Base-by-base conservation (phyloP, 176 grass and related monocot genomes). In the Carex littledalei region DNA sequence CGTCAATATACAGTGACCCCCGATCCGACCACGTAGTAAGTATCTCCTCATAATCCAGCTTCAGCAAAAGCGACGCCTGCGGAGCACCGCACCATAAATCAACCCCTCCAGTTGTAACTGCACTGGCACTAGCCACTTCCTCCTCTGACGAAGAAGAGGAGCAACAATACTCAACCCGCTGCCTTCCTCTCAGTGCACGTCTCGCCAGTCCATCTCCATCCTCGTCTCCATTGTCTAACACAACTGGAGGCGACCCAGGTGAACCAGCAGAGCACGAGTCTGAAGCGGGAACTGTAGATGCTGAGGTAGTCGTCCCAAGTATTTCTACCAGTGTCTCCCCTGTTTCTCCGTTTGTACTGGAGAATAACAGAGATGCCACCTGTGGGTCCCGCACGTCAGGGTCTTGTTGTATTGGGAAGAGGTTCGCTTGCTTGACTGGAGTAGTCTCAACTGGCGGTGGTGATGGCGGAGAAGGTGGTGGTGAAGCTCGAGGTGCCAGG, bases 41-140 rank as follows among this genome's bases (percentile, higher is more conserved):
- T 91, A 98, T 91, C 61, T 92, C 93, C 34, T 92, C 93, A 77
- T 98, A 89, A 80, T 99, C 91, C 12, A 99, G 88, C 87, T 98
- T 98, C 10, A 98, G 86, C 35, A 89, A 78, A 18, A 90, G 88
- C 43, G 81, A 55, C 24, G 77, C 74, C 54, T 15, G 22, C 47
- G 73, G 18, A 31, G 12, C 66, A 18, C 56, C 24, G 54, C 22
- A 29, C 81, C 81, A 78, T 56, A 86, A 66, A 87, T 81, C 84
- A 1, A 72, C 21, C 65, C 85, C 84, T 53, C 41, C 45, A 8
- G 22, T 35, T 43, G 74, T 64, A 8, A 64, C 69, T 20, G 55
- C 75, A 54, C 71, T 79, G 8, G 88, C 93, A 55, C 92, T 91
- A 17, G 91, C 87, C 16, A 91, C 91, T 85, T 84, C 85, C 80